These are phyloP conservation scores for Clitoria ternatea DNA, from an alignment of 306 rosid genomes.

Conservation along the genomic window DNA sequence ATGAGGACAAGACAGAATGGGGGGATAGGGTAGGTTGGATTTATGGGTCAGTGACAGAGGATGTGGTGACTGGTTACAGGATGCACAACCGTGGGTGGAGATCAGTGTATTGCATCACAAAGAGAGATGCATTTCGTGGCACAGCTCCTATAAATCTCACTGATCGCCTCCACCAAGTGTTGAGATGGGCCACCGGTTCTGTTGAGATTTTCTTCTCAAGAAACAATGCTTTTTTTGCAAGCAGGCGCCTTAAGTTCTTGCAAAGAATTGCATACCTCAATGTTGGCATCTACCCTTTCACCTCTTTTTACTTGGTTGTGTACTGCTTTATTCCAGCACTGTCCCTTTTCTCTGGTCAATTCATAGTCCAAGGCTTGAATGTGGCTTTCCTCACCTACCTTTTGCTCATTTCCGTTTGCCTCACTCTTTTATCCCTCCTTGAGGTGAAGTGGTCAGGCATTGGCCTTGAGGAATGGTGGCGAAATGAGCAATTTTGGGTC, in stretches of 20 bases:
- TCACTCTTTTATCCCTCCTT: conserved; percentile 60
- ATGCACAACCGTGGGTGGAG: conserved; percentile 17
- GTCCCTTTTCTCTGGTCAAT: conserved; percentile 56
- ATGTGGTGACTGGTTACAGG: conserved; percentile 11
- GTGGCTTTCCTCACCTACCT: conserved; percentile 53
- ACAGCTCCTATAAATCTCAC: conserved; percentile 1
- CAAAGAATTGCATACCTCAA: not conserved
- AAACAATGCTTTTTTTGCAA: not conserved
- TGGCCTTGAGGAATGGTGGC: conserved; percentile 35
- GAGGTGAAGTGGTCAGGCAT: conserved; percentile 89
- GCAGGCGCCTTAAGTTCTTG: not conserved
- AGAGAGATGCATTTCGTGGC: not conserved
- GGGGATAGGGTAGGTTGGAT: conserved; percentile 14
- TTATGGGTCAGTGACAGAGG: conserved; percentile 11
- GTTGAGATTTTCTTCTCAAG: conserved; percentile 7
- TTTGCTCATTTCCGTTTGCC: conserved; percentile 46
- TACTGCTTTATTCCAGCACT: conserved; percentile 57
- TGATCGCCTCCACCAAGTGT: not conserved
- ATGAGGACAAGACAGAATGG: conserved; percentile 12
- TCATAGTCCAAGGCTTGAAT: conserved; percentile 57
- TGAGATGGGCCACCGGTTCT: conserved; percentile 10
- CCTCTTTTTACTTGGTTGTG: not conserved
- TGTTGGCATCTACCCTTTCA: conserved; percentile 10
- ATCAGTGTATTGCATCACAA: not conserved
- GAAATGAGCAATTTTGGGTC: conserved; percentile 6